Conservation (phyloP, 2,329 filamentous ascomycete genomes). For the Xylariaceae sp. region DNA sequence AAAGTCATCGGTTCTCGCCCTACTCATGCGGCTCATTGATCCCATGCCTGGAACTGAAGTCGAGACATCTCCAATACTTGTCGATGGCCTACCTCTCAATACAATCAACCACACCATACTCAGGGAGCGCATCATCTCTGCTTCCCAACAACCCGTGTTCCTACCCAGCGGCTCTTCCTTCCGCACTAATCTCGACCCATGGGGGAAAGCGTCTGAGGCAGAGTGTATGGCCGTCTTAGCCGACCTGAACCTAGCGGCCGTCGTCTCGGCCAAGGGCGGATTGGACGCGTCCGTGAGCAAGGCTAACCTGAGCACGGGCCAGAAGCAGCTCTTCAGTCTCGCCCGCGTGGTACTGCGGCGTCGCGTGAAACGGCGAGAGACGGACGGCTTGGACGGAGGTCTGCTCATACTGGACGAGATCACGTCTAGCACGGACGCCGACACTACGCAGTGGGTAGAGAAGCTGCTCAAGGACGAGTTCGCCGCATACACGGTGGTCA, state of each 20-base stretch:
- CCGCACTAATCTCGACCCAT: constrained; percentile 30
- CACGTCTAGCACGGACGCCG: constrained; percentile 28
- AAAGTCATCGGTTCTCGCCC: constrained; percentile 38
- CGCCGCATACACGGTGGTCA: constrained; percentile 44
- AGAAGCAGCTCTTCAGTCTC: constrained; percentile 33
- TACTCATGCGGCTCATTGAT: constrained; percentile 38
- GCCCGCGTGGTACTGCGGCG: constrained; percentile 25
- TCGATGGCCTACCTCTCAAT: constrained; percentile 32
- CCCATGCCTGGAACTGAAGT: constrained; percentile 17
- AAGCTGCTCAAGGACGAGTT: constrained; percentile 25
- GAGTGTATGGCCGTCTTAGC: constrained; percentile 20
- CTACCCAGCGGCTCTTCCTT: constrained; percentile 34
- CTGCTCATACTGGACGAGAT: constrained; percentile 32
- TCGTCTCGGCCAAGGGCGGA: constrained; percentile 23
- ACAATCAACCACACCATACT: constrained; percentile 32
- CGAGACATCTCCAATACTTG: constrained; percentile 24
- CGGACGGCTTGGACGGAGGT: constrained; percentile 19
- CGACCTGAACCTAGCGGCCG: constrained; percentile 19
- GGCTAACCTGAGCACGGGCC: constrained; percentile 46
- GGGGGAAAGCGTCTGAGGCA: constrained; percentile 15
- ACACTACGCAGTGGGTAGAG: constrained; percentile 24
- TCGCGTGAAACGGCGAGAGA: constrained; percentile 15
- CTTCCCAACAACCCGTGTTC: constrained; percentile 43
- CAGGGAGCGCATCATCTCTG: constrained; percentile 36
- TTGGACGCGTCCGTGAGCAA: constrained; percentile 34